Evolutionary conservation across 768 basidiomycete species (phyloP).

Genomic region (Suillus subalutaceus): DNA sequence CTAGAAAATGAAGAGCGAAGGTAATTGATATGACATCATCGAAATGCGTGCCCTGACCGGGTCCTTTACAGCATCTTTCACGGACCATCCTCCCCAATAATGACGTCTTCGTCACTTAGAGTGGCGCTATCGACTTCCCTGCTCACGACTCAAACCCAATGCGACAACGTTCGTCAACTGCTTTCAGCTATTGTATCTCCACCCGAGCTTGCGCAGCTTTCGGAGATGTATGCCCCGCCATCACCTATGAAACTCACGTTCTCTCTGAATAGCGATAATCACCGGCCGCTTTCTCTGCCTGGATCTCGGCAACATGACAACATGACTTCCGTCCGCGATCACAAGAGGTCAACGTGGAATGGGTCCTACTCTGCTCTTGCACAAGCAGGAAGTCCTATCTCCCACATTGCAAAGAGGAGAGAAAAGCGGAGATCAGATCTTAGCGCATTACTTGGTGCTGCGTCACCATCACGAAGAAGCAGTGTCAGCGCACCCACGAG

Average conservation of each 20-base stretch:
- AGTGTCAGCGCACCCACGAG: slow-evolving; percentile 46
- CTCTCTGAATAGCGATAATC: slow-evolving; percentile 26
- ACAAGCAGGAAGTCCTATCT: slow-evolving; percentile 45
- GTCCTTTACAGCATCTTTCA: slow-evolving; percentile 36
- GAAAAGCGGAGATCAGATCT: slow-evolving; percentile 62
- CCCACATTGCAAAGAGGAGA: slow-evolving; percentile 45
- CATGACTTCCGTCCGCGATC: slow-evolving; percentile 26
- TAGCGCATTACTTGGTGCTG: slow-evolving; percentile 43
- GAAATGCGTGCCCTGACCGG: background rate
- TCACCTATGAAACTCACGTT: slow-evolving; percentile 48
- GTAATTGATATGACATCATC: slow-evolving; percentile 35
- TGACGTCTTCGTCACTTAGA: slow-evolving; percentile 46
- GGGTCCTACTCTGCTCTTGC: slow-evolving; percentile 62
- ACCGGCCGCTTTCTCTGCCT: slow-evolving; percentile 51
- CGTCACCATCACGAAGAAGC: slow-evolving; percentile 27
- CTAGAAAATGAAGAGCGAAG: slow-evolving; percentile 73
- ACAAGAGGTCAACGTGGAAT: slow-evolving; percentile 78
- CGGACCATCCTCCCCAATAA: slow-evolving; percentile 42
- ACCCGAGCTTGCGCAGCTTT: slow-evolving; percentile 70
- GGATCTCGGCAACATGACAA: slow-evolving; percentile 25
- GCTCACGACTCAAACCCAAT: slow-evolving; percentile 76
- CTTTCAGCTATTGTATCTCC: slow-evolving; percentile 77
- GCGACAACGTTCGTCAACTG: slow-evolving; percentile 79
- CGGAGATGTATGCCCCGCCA: slow-evolving; percentile 89
- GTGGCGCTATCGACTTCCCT: slow-evolving; percentile 74